Evolutionary conservation across 768 basidiomycete species (phyloP), one percentile per base, ranked within the genome.

Genomic region (Hypholoma fasciculare): DNA sequence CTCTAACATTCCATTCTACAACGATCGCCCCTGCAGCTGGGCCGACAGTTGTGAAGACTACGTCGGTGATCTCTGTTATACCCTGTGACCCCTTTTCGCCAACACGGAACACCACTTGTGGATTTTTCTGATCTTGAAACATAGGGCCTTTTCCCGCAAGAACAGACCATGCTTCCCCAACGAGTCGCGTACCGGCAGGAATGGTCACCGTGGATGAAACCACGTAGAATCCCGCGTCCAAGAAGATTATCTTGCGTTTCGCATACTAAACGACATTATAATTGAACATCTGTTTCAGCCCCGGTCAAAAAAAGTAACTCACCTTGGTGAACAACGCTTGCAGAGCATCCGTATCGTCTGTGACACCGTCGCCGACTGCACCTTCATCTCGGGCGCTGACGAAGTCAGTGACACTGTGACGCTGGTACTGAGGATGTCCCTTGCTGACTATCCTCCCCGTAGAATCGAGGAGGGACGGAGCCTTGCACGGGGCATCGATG

Each of bases 191-290:
- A 3, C 83, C 85, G 11, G 81, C 79, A 4, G 85, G 86, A 51
- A 87, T 83, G 1, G 75, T 78, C 16, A 88, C 59, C 2, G 85
- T 87, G 5, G 74, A 74, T 3, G 81, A 79, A 20, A 86, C 78
- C 39, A 83, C 60, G 62, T 86, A 87, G 5, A 77, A 80, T 12
- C 85, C 85, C 9, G 88, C 87, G 63, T 93, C 92, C 66, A 93
- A 84, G 77, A 90, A 92, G 47, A 93, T 86, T 64, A 94, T 87
- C 68, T 88, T 91, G 76, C 86, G 85, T 5, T 85, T 86, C 30
- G 86, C 74, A 66, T 78, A 89, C 89, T 91, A 8, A 2, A 52
- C 48, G 49, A 42, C 7, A 49, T 34, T 19, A 62, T n/a, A 34
- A 16, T 13, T 40, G 14, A 19, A 11, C 27, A 9, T 19, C 38